These are phyloP conservation scores for Magnusiomyces clavatus DNA, from an alignment of 1,139 yeast species.

Conservation along the genomic window DNA sequence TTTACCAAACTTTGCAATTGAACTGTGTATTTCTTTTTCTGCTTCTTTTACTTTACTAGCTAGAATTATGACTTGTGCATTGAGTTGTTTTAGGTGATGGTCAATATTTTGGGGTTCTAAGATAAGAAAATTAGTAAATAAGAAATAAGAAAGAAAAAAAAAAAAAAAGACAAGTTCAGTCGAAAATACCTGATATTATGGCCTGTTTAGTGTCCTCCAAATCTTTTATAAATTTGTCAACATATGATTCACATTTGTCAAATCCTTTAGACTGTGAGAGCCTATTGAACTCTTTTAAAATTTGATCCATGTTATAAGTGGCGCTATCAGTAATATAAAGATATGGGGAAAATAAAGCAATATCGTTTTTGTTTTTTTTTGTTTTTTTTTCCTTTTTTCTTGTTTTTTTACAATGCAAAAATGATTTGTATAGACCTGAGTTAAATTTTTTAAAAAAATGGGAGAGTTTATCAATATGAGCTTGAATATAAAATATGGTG, in stretches of 20 bases:
- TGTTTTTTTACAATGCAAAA: too few species aligned
- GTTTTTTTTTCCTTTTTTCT: too few species aligned
- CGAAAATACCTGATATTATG: slow-evolving; percentile 14
- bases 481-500: too few species aligned
- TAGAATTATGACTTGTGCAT: slow-evolving; percentile 7
- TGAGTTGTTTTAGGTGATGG: slow-evolving; percentile 9
- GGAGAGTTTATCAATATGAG: too few species aligned
- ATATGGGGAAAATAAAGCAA: not conserved
- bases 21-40: slow-evolving; percentile 29
- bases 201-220: slow-evolving; percentile 23
- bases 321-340: not conserved
- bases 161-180: not conserved
- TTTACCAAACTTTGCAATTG: slow-evolving; percentile 30
- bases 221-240: slow-evolving; percentile 25
- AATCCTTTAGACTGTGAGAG: slow-evolving; percentile 25
- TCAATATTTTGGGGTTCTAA: slow-evolving; percentile 15
- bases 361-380: too few species aligned
- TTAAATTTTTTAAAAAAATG: too few species aligned
- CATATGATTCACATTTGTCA: slow-evolving; percentile 25
- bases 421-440: too few species aligned
- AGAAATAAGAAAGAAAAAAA: not conserved
- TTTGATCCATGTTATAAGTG: slow-evolving; percentile 23
- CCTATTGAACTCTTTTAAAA: slow-evolving; percentile 24
- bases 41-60: slow-evolving; percentile 17
- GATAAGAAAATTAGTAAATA: not conserved